Conservation (phyloP, 148 eudicot species). For the Cornus kousa region DNA sequence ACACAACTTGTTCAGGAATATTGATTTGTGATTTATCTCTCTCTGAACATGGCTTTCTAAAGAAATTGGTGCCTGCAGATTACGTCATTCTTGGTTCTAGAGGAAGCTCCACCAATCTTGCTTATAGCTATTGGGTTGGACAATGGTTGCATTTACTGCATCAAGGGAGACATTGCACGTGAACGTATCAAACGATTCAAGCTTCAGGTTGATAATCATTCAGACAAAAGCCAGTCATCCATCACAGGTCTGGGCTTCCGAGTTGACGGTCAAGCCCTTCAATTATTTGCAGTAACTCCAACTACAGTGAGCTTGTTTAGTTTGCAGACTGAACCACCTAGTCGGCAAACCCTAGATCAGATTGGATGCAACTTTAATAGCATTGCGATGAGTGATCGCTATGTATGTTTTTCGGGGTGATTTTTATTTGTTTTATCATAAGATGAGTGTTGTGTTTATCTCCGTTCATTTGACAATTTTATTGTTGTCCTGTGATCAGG, state of each 20-base stretch:
- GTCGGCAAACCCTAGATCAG: slow-evolving; percentile 75
- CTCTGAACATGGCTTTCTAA: not conserved
- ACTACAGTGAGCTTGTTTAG: slow-evolving; percentile 79
- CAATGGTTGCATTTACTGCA: slow-evolving; percentile 91
- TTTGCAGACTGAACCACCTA: slow-evolving; percentile 72
- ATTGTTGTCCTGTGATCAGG: slow-evolving; percentile 41
- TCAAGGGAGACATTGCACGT: slow-evolving; percentile 96
- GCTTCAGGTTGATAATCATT: slow-evolving; percentile 66
- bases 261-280: slow-evolving; percentile 81
- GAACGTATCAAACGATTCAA: slow-evolving; percentile 89
- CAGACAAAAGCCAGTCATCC: slow-evolving; percentile 51
- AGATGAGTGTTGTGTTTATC: not conserved
- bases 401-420: slow-evolving; percentile 43
- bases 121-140: slow-evolving; percentile 88
- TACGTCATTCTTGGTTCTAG: slow-evolving; percentile 79
- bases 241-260: slow-evolving; percentile 86
- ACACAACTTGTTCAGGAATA: not conserved
- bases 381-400: slow-evolving; percentile 91
- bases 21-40: not conserved
- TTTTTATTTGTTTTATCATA: not conserved
- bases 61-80: slow-evolving; percentile 50
- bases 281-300: slow-evolving; percentile 85
- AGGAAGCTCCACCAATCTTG: slow-evolving; percentile 88
- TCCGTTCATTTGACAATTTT: not conserved
- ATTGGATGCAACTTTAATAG: slow-evolving; percentile 66